phyloP scores from a whole-genome alignment of 805 yeast species.

The Schwanniomyces vanrijiae region DNA sequence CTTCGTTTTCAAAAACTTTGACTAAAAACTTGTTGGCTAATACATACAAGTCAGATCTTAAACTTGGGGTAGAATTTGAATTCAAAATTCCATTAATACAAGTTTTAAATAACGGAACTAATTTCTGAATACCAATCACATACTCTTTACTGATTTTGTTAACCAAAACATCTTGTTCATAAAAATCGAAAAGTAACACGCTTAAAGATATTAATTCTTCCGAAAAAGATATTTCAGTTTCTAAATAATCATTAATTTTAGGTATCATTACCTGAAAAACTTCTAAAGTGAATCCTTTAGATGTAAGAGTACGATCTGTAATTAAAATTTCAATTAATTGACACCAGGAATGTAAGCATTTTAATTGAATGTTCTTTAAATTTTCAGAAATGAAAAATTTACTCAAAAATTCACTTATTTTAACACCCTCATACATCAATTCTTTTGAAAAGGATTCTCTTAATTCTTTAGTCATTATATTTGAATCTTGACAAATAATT shows the following conservation, averaged over 20 bases:
- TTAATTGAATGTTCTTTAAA: slow-evolving; percentile 53
- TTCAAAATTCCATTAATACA: slow-evolving; percentile 72
- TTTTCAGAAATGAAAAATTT: slow-evolving; percentile 47
- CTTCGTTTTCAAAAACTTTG: slow-evolving; percentile 43
- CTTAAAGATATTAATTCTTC: slow-evolving; percentile 76
- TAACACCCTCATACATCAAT: slow-evolving; percentile 22
- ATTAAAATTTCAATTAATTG: slow-evolving; percentile 73
- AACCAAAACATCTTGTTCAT: slow-evolving; percentile 36
- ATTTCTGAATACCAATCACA: slow-evolving; percentile 44
- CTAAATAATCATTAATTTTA: slow-evolving; percentile 72
- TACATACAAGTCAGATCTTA: slow-evolving; percentile 80
- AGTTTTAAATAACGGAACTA: slow-evolving; percentile 70
- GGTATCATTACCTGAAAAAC: slow-evolving; percentile 77
- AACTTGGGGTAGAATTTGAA: slow-evolving; percentile 61
- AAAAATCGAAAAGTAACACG: slow-evolving; percentile 65
- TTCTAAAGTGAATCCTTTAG: slow-evolving; percentile 69
- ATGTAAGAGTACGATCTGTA: slow-evolving; percentile 48
- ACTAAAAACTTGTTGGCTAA: slow-evolving; percentile 65
- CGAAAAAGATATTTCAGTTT: slow-evolving; percentile 62
- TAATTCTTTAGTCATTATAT: slow-evolving; percentile 16
- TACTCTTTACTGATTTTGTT: slow-evolving; percentile 14
- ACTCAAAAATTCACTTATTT: slow-evolving; percentile 38
- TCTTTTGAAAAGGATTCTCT: slow-evolving; percentile 23
- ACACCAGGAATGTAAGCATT: slow-evolving; percentile 79
- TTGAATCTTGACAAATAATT: slow-evolving; percentile 20